A percentile compares a stretch with the other conserved stretches of the same genome.
phyloP scores from a whole-genome alignment of 2,329 filamentous ascomycete genomes.

The Zymoseptoria ardabiliae region DNA sequence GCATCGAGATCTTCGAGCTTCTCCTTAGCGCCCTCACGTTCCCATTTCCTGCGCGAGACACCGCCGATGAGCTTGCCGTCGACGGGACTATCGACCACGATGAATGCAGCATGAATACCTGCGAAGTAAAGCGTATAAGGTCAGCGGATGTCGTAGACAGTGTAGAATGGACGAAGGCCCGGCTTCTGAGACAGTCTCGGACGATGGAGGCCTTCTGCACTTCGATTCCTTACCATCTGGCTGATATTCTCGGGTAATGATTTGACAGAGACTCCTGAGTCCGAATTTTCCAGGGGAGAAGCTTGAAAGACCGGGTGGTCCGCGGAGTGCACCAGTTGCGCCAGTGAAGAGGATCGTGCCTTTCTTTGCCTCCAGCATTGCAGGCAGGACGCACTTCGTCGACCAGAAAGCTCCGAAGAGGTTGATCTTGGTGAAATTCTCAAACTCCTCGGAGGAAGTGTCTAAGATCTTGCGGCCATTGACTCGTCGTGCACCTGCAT shows the following conservation, averaged over 20 bases:
- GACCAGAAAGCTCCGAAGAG: constrained; percentile 20
- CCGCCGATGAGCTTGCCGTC: constrained; percentile 12
- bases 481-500: constrained; percentile 19
- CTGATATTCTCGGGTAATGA: constrained; percentile 10
- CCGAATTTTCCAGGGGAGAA: constrained; percentile 21
- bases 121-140: no score
- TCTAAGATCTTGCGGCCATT: constrained; percentile 19
- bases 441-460: constrained; percentile 17
- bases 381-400: constrained; percentile 17
- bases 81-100: constrained; percentile 8
- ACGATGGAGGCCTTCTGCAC: no score
- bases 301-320: constrained; percentile 14
- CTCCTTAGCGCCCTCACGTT: constrained; percentile 8
- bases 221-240: no score
- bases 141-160: no score
- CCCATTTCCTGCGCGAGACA: constrained; percentile 6
- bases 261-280: constrained; percentile 11
- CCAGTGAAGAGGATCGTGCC: constrained; percentile 19
- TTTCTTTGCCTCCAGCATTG: constrained; percentile 16
- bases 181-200: no score
- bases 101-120: constrained; percentile 7
- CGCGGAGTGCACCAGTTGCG: constrained; percentile 17
- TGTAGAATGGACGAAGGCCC: no score
- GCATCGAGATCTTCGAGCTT: constrained; percentile 7
- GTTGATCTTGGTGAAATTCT: constrained; percentile 22